These are phyloP conservation scores for Pelargonium citronellum DNA, from an alignment of 441 rosid species.

Conservation along the genomic window DNA sequence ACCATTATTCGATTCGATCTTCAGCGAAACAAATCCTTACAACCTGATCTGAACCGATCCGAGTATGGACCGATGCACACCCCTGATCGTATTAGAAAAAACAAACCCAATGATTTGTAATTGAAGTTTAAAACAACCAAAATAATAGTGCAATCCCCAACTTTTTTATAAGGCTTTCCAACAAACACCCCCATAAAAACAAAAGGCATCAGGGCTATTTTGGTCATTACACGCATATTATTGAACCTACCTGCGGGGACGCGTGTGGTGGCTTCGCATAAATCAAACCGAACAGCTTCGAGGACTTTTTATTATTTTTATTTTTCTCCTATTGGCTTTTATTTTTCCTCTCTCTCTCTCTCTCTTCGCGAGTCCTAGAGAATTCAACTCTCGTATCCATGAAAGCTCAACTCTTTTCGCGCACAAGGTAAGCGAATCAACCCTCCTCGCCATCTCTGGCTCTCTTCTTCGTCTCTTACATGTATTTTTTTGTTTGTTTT, in stretches of 20 bases:
- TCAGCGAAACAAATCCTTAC: too few relatives aligned
- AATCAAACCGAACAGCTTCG: slow-evolving; percentile 8
- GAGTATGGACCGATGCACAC: too few relatives aligned
- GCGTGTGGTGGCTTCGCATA: slow-evolving; percentile 11
- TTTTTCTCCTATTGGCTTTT: slow-evolving; percentile 12
- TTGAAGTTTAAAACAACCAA: too few relatives aligned
- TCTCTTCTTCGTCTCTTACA: not conserved
- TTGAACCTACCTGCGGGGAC: slow-evolving; percentile 3
- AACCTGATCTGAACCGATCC: too few relatives aligned
- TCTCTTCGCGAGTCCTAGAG: slow-evolving; percentile 21
- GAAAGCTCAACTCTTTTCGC: slow-evolving; percentile 22
- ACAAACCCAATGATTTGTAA: too few relatives aligned
- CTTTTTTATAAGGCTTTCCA: not conserved
- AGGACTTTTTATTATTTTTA: slow-evolving; percentile 18
- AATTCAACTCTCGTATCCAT: slow-evolving; percentile 30
- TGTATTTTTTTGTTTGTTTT: slow-evolving; percentile 1
- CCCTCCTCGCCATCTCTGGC: slow-evolving; percentile 11
- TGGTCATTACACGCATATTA: not conserved
- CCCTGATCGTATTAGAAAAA: too few relatives aligned
- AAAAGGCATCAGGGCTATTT: not conserved
- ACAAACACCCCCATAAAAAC: not conserved
- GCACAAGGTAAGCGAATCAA: slow-evolving; percentile 25
- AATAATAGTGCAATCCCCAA: not conserved
- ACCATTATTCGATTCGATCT: too few relatives aligned
- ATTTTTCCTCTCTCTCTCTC: slow-evolving; percentile 9